Percentiles rank a stretch among this genome's conserved stretches.
Evolutionary conservation across 106 monocot species (phyloP).

Genomic region (Dendrobium nobile): DNA sequence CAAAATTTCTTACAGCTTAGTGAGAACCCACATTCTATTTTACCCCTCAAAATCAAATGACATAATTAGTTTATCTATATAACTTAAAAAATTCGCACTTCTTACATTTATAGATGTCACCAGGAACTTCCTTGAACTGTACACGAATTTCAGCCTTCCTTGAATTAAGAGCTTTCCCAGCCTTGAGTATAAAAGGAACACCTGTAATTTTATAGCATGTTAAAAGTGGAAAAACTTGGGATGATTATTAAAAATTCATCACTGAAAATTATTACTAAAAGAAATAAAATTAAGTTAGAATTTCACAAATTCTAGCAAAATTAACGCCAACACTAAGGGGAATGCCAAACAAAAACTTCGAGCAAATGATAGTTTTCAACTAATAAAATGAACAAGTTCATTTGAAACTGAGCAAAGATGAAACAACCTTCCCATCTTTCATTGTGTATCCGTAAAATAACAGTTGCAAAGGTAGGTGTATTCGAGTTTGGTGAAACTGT

Average conservation of each 20-base stretch:
- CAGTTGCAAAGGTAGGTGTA: slow-evolving; percentile 91
- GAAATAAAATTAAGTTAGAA: background rate
- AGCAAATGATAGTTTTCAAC: background rate
- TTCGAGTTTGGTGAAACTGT: slow-evolving; percentile 83
- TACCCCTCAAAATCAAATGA: background rate
- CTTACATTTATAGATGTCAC: slow-evolving; percentile 89
- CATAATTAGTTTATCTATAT: background rate
- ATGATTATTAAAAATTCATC: background rate
- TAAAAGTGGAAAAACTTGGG: background rate
- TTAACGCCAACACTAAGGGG: background rate
- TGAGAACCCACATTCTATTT: background rate
- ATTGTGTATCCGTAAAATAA: slow-evolving; percentile 78
- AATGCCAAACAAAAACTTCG: background rate
- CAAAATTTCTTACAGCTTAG: background rate
- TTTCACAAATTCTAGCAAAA: background rate
- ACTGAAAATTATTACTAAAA: background rate
- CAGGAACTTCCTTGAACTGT: slow-evolving; percentile 98
- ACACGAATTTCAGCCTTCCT: slow-evolving; percentile 96
- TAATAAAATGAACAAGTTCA: background rate
- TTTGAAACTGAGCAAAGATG: slow-evolving; percentile 3
- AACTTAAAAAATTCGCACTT: slow-evolving; percentile 9
- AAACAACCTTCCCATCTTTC: slow-evolving; percentile 98
- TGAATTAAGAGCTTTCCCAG: slow-evolving; percentile 94
- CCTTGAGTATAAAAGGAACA: slow-evolving; percentile 97
- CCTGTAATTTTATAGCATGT: slow-evolving; percentile 32